Conservation (phyloP, 495 filamentous ascomycete genomes). For the Penicillium paradoxum region DNA sequence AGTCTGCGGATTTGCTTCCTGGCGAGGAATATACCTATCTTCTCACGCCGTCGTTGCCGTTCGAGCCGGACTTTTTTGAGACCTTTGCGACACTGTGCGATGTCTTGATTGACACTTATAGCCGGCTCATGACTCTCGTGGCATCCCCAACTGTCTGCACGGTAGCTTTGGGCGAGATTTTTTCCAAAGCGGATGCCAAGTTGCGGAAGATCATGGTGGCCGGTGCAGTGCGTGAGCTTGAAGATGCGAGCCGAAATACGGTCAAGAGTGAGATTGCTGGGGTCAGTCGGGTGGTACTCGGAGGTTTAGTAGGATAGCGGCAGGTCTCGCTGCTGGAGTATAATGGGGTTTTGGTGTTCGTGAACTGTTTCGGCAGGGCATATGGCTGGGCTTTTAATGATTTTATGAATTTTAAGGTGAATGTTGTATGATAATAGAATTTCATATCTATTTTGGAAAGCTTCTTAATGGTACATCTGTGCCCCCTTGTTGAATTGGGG, state of each 20-base stretch:
- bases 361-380: neutral
- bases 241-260: conserved; percentile 70
- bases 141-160: conserved; percentile 60
- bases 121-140: conserved; percentile 66
- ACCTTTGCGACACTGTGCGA: conserved; percentile 97
- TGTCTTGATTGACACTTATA: conserved; percentile 89
- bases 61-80: conserved; percentile 96
- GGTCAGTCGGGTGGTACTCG: conserved; percentile 82
- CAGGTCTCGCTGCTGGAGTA: neutral
- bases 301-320: conserved; percentile 70
- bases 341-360: neutral
- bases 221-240: conserved; percentile 85
- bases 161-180: conserved; percentile 66
- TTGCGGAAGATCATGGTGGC: conserved; percentile 82
- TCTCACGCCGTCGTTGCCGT: conserved; percentile 85
- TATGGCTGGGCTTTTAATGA: conserved; percentile 9
- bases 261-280: conserved; percentile 76
- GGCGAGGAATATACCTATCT: conserved; percentile 85
- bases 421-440: conserved; percentile 3
- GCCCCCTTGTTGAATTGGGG: neutral
- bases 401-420: neutral
- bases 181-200: conserved; percentile 81
- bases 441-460: conserved; percentile 4
- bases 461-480: conserved; percentile 9
- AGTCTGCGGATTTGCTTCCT: conserved; percentile 51